Evolutionary conservation across 768 basidiomycete species (phyloP).

Genomic region (Mrakia frigida): DNA sequence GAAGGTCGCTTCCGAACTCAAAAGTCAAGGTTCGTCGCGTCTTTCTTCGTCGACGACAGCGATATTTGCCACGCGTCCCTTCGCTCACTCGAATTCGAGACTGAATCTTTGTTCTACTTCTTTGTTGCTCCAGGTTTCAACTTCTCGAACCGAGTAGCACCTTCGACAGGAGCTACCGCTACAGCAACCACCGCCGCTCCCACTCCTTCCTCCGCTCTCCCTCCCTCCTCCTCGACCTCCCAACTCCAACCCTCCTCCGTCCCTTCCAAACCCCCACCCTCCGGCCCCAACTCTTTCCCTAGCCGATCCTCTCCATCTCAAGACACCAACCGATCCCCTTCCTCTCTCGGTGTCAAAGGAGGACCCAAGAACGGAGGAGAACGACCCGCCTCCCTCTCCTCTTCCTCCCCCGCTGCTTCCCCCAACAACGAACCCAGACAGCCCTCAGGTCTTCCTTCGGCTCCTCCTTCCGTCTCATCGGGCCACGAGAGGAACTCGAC

Average conservation of each 20-base stretch:
- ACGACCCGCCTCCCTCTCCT: not conserved
- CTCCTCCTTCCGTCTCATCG: constrained; percentile 34
- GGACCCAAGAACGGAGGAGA: constrained; percentile 8
- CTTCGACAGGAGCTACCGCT: constrained; percentile 38
- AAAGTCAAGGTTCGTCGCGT: constrained; percentile 67
- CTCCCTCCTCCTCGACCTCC: not conserved
- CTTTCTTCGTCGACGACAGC: not conserved
- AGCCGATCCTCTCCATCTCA: not conserved
- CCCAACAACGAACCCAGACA: not conserved
- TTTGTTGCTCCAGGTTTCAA: constrained; percentile 66
- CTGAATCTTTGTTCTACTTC: not conserved
- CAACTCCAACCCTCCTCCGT: not conserved
- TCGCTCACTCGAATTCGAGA: not conserved
- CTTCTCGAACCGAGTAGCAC: constrained; percentile 67
- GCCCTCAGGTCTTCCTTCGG: constrained; percentile 14
- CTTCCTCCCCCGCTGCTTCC: not conserved
- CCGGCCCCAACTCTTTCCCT: not conserved
- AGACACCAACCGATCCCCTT: not conserved
- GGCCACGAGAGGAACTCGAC: constrained; percentile 5
- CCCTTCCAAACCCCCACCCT: constrained; percentile 3
- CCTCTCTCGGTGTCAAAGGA: not conserved
- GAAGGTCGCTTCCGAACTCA: constrained; percentile 82
- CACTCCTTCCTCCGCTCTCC: constrained; percentile 35
- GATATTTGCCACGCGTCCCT: not conserved
- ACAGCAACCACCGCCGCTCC: constrained; percentile 45